Conservation (phyloP, 2,329 filamentous ascomycete genomes). For the Helotiales sp. region DNA sequence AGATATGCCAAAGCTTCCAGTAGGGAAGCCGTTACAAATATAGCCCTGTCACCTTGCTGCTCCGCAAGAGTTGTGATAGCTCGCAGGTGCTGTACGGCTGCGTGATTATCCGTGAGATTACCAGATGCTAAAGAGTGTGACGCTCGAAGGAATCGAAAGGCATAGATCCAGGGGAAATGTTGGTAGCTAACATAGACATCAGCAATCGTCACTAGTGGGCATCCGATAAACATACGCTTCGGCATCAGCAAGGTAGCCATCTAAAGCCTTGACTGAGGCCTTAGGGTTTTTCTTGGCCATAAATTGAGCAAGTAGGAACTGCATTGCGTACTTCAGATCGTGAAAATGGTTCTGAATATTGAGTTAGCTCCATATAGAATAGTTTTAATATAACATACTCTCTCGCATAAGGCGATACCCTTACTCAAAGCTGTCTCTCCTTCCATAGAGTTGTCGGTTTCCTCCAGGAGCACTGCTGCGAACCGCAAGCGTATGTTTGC, state of each 20-base stretch:
- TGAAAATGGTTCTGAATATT: conserved; percentile 50
- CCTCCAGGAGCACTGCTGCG: conserved; percentile 67
- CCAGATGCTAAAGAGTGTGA: conserved; percentile 65
- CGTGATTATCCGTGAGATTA: conserved; percentile 59
- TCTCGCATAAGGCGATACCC: conserved; percentile 68
- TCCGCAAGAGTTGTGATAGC: conserved; percentile 60
- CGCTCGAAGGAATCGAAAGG: conserved; percentile 72
- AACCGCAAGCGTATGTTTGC: conserved; percentile 70
- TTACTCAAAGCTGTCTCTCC: conserved; percentile 72
- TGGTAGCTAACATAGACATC: conserved; percentile 45
- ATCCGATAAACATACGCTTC: conserved; percentile 52
- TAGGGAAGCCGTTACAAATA: conserved; percentile 64
- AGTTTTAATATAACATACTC: conserved; percentile 42
- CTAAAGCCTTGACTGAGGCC: conserved; percentile 70
- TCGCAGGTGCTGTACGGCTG: conserved; percentile 68
- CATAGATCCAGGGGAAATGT: conserved; percentile 73
- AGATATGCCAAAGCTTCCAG: conserved; percentile 71
- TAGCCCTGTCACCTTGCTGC: conserved; percentile 59
- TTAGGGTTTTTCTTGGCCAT: conserved; percentile 71
- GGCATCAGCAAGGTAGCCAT: conserved; percentile 67
- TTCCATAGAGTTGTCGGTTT: conserved; percentile 74
- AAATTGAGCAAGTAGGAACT: conserved; percentile 70
- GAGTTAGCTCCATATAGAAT: conserved; percentile 17
- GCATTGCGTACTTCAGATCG: conserved; percentile 76
- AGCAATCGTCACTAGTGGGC: conserved; percentile 4